Evolutionary conservation across 148 eudicot genomes (phyloP), one percentile per base, ranked within the genome.

Genomic region (Amaranthus palmeri): DNA sequence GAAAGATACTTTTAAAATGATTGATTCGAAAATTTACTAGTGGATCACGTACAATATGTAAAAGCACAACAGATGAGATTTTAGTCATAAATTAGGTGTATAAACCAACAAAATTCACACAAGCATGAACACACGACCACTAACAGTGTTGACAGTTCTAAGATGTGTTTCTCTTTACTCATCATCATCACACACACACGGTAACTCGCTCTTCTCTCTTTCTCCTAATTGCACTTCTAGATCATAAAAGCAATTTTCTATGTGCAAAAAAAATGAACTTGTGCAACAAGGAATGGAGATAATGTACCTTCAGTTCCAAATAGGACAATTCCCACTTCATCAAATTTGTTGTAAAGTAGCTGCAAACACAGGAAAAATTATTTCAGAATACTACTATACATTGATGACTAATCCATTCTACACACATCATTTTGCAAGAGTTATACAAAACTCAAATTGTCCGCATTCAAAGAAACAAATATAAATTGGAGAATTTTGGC

Each of bases 221-320:
- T 4, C 10, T 4, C 41, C 8, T 17, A 18, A 11, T 11, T 54
- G 6, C n/a, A 4, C 1, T 73, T 53, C 1, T 47, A 50, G 58
- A 18, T 13, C 14, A 69, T 63, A 51, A 14, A 17, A 3, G 8
- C 15, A 51, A 9, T 25, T 8, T n/a, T 52, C 17, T 11, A 61
- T 50, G 65, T 42, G 40, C 46, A 11, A 56, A 70, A 48, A n/a
- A 54, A 54, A 69, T 53, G n/a, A 45, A 45, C 10, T 7, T 15
- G 56, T n/a, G 68, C 65, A 51, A 5, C 3, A 54, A 47, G 15
- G 18, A 44, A 51, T 66, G 50, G 70, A 72, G 65, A 78, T 56
- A 4, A 74, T 18, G 67, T 89, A 95, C 99, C 99, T 89, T 82
- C 85, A n/a, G 99, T 90, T 76, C 99, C 97, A 73, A 95, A 95